A percentile compares a stretch with the other conserved stretches of the same genome.
phyloP scores from a whole-genome alignment of 495 filamentous ascomycete species.

The Daldinia childiae region DNA sequence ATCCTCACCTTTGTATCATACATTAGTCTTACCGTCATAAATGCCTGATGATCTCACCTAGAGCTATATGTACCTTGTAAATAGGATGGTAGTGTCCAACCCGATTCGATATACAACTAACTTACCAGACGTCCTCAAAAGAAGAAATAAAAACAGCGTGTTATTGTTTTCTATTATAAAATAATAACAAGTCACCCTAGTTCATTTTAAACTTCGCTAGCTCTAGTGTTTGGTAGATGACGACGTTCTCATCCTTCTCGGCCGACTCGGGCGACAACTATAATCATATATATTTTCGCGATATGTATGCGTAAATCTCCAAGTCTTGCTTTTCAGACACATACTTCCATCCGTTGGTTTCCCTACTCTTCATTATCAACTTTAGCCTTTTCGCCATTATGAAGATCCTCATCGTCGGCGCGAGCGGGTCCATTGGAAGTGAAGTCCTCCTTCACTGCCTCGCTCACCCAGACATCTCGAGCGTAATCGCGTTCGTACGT shows the following conservation, averaged over 20 bases:
- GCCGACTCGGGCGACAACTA: constrained; percentile 1
- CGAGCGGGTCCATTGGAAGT: neutral
- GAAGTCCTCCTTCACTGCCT: neutral
- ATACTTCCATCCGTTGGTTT: neutral
- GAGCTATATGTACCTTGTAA: too few species aligned
- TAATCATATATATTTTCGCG: neutral
- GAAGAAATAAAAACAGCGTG: too few species aligned
- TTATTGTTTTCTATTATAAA: too few species aligned
- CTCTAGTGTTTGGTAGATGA: neutral
- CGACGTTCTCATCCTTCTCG: neutral
- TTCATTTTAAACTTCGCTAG: neutral
- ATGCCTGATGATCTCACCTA: too few species aligned
- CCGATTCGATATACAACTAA: too few species aligned
- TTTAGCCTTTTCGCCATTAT: neutral
- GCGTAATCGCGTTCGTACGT: neutral
- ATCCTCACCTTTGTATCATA: too few species aligned
- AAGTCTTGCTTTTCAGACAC: neutral
- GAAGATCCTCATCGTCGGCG: neutral
- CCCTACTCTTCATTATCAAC: neutral
- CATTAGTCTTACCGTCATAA: too few species aligned
- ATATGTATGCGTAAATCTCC: neutral
- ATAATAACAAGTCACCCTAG: neutral
- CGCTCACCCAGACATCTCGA: neutral
- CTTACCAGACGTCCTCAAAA: too few species aligned
- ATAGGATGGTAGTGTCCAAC: too few species aligned